Base-by-base conservation (phyloP, 768 basidiomycete genomes). In the Hirschioporus abietinus region DNA sequence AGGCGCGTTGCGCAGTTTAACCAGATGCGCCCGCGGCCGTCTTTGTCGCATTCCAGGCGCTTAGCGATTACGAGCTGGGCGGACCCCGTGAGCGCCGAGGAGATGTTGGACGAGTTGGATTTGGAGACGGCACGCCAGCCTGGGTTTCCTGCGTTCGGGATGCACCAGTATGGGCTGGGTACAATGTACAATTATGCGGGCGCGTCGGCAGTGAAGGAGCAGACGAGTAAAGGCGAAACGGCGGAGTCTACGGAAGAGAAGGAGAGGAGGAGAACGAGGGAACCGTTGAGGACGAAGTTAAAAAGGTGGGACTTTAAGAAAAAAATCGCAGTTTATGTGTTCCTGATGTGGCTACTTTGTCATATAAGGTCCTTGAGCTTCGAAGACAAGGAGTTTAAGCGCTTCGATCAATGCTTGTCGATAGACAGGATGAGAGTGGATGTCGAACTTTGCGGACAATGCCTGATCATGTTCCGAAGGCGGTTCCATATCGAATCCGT, bases 401-500 rank as follows among this genome's bases (percentile, higher is more conserved):
- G 12, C 12, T 52, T 52, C 42, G 42, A 52, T 12, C 42, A 52
- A 20, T 52, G 42, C 20, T 74, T 91, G 58, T 81, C 82, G 1
- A 68, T 81, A 7, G 88, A 92, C 65, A 80, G 84, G 71, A 90
- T 93, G 89, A 84, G 82, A 63, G 85, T 91, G 58, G 92, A 93
- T 71, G 92, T 92, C 42, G 90, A 89, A 71, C 80, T 93, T 18
- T 88, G 88, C 71, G 90, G 89, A 4, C 88, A 93, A 72, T 74
- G 90, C 61, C 78, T 93, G 24, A 83, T 89, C 69, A 85, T 92
- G 86, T 78, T 78, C 35, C 78, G 91, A 58, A 82, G 91, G 71
- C 87, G 88, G 72, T 78, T 81, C 66, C 91, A 93, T 74, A 78
- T 93, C 36, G 79, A 78, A 65, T 88, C 90, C 72, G 85, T 91